A percentile compares a stretch with the other conserved stretches of the same genome.
Evolutionary conservation across 805 yeast genomes (phyloP).

Genomic region (Candida taoyuanica): DNA sequence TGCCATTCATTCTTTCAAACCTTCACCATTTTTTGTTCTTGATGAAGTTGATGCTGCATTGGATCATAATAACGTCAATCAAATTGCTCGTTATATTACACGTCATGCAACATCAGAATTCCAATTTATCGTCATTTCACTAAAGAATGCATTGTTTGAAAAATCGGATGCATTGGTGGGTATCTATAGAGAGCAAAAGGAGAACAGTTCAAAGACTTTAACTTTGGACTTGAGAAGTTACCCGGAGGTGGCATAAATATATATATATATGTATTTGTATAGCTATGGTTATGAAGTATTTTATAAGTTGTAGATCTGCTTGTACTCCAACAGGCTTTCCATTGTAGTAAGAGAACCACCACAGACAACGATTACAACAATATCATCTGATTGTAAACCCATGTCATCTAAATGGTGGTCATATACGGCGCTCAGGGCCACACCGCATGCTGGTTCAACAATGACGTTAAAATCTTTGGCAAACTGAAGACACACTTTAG

Average conservation of each 20-base stretch:
- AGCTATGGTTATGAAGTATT: neutral
- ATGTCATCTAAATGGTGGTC: constrained; percentile 27
- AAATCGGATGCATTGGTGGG: constrained; percentile 90
- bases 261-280: neutral
- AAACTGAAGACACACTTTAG: constrained; percentile 46
- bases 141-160: constrained; percentile 84
- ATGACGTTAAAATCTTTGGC: constrained; percentile 46
- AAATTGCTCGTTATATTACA: constrained; percentile 80
- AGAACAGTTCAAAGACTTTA: constrained; percentile 67
- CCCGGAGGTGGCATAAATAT: constrained; percentile 34
- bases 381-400: constrained; percentile 34
- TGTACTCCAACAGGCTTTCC: constrained; percentile 24
- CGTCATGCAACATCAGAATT: constrained; percentile 70
- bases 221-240: constrained; percentile 68
- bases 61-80: constrained; percentile 81
- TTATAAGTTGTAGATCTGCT: constrained; percentile 13
- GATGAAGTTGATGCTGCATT: constrained; percentile 99
- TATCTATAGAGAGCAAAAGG: constrained; percentile 75
- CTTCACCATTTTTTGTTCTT: constrained; percentile 91
- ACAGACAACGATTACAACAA: constrained; percentile 53
- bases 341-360: constrained; percentile 44
- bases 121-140: constrained; percentile 89
- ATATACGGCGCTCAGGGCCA: constrained; percentile 53
- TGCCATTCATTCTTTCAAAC: constrained; percentile 85
- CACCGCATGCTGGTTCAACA: constrained; percentile 74